Base-by-base conservation (phyloP, 805 yeast species). In the Candida berthetii region DNA sequence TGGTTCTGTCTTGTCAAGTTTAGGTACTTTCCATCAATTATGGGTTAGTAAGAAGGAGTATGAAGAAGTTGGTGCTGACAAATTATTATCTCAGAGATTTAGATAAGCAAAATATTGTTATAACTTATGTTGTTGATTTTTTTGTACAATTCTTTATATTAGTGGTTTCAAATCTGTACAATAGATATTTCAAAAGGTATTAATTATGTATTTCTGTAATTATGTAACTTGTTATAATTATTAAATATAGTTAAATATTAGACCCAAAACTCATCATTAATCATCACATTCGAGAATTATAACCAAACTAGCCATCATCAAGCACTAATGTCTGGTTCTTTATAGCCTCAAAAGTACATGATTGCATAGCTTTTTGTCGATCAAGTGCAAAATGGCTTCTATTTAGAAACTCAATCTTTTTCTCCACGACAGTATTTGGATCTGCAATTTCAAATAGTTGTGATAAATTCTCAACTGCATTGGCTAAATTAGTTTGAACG, bases 21-120 rank as follows among this genome's bases (percentile, higher is more conserved):
- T 90, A 52, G 97, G 97, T 28, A 86, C 96, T 3, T 90, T 90
- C 71, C 97, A 90, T 61, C 97, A 90, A 62, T 67, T 85, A 65
- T 90, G 96, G 96, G 96, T 90, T 2, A 84, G 90, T 34, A 82
- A 80, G 55, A 78, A 76, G 49, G 97, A 90, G 61, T 85, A 82
- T 53, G 88, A 86, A 46, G 96, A 90, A 61, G 87, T 80, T 20
- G 97, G 97, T 6, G 80, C 80, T 11, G 93, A 86, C 42, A 78
- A 88, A 58, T 71, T 90, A 42, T 72, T 87, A 43, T 76, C 77
- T 42, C 91, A 84, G 61, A 74, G 96, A 64, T 89, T 89, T 63
- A 81, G 96, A 64, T 89, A 61, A 55, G 2, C n/a, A 22, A 24
- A 24, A 24, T 11, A 24, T 24, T 11, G 10, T 24, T 11, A 7